Conservation (phyloP, 306 rosid genomes). For the Styphnolobium japonicum region DNA sequence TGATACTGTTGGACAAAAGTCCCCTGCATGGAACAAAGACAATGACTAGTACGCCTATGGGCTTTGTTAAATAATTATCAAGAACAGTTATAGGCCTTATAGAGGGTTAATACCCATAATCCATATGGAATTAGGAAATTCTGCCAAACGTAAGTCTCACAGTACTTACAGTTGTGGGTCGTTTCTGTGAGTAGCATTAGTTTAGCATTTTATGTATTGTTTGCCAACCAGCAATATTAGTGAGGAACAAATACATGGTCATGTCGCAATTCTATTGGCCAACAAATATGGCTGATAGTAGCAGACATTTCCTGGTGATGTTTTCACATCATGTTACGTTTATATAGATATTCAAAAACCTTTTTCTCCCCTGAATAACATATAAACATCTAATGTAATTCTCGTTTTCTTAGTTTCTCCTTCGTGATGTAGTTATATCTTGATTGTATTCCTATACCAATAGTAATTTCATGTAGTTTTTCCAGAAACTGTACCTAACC, state of each 20-base stretch:
- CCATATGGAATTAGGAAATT: constrained; percentile 37
- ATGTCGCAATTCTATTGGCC: constrained; percentile 30
- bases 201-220: constrained; percentile 34
- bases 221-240: constrained; percentile 26
- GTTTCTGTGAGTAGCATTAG: constrained; percentile 23
- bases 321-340: constrained; percentile 29
- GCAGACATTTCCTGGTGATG: constrained; percentile 19
- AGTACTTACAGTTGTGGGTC: constrained; percentile 13
- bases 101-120: constrained; percentile 35
- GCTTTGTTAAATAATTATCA: constrained; percentile 10
- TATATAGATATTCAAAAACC: constrained; percentile 20
- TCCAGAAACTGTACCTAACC: background rate
- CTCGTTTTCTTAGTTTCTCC: background rate
- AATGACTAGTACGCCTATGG: constrained; percentile 60
- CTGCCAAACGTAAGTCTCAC: constrained; percentile 22
- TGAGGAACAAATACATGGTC: constrained; percentile 31
- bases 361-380: constrained; percentile 17
- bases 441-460: background rate
- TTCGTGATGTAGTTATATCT: background rate
- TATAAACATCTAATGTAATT: background rate
- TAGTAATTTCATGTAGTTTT: background rate
- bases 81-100: constrained; percentile 25
- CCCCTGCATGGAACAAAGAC: constrained; percentile 61
- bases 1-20: constrained; percentile 39
- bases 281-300: constrained; percentile 23